Conservation (phyloP, 2,329 filamentous ascomycete genomes). For the Trichothecium roseum region DNA sequence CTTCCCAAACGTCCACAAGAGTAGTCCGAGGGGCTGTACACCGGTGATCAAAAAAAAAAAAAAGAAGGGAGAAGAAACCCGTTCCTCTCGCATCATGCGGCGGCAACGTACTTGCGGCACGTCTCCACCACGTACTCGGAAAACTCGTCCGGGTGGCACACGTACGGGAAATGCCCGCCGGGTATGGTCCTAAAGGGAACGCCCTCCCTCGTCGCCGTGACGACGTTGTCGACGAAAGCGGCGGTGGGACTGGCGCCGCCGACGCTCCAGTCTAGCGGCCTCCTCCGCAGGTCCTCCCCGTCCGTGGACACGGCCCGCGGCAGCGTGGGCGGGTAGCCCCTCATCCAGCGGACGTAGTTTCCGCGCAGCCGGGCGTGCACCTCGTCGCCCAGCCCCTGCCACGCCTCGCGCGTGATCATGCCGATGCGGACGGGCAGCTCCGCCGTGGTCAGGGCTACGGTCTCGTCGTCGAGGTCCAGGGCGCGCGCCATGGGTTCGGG, state of each 20-base stretch:
- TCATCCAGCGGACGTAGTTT: slow-evolving; percentile 1
- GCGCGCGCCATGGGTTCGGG: neutral
- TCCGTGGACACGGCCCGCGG: neutral
- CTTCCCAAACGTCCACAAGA: too few species aligned
- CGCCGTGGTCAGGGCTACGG: neutral
- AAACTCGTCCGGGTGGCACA: neutral
- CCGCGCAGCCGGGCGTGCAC: neutral
- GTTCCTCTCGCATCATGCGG: neutral
- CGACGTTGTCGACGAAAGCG: slow-evolving; percentile 1
- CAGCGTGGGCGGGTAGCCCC: neutral
- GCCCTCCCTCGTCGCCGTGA: neutral
- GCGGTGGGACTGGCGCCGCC: neutral
- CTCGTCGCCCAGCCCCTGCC: neutral
- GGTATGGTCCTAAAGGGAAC: neutral
- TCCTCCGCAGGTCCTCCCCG: neutral
- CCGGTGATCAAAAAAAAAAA: too few species aligned
- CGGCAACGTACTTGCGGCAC: neutral
- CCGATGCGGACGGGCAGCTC: neutral
- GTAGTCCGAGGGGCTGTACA: too few species aligned
- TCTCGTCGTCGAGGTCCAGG: too few species aligned
- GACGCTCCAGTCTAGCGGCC: slow-evolving; percentile 1
- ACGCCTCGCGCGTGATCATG: neutral
- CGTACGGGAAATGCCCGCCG: slow-evolving; percentile 1
- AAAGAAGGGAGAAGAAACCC: too few species aligned
- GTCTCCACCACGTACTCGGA: slow-evolving; percentile 1